Percentiles rank a stretch among this genome's conserved stretches.
phyloP scores from a whole-genome alignment of 2,329 filamentous ascomycete genomes.

The Neofusicoccum kwambonambiense region DNA sequence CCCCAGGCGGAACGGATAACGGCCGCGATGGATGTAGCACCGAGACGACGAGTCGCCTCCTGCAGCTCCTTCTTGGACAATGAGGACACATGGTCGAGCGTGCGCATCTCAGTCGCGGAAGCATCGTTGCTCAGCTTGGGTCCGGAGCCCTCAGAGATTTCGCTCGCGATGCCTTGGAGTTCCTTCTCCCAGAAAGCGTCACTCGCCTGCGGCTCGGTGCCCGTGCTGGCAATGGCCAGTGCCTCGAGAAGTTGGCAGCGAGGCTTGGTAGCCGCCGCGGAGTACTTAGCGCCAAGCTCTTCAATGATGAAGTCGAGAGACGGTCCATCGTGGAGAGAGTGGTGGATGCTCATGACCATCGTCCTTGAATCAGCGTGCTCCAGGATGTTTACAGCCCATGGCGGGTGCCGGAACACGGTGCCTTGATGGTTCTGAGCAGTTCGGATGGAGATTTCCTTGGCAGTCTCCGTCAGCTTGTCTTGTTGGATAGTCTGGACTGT shows the following conservation, averaged over 20 bases:
- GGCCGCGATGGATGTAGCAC: conserved; percentile 22
- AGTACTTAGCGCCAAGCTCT: conserved; percentile 29
- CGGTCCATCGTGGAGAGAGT: conserved; percentile 35
- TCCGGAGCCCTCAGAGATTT: conserved; percentile 23
- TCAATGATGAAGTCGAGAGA: conserved; percentile 31
- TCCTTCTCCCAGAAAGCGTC: conserved; percentile 28
- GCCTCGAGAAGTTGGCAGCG: conserved; percentile 31
- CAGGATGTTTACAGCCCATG: conserved; percentile 39
- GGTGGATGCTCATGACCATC: conserved; percentile 40
- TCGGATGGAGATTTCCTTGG: conserved; percentile 25
- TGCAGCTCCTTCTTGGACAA: conserved; percentile 5
- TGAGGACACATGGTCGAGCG: not conserved
- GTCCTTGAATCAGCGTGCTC: conserved; percentile 24
- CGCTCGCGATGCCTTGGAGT: conserved; percentile 25
- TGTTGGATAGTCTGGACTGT: conserved; percentile 21
- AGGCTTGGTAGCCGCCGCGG: conserved; percentile 20
- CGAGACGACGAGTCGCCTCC: conserved; percentile 22
- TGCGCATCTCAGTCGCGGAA: not conserved
- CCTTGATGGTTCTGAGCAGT: conserved; percentile 24
- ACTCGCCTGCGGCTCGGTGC: conserved; percentile 18
- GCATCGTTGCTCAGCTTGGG: conserved; percentile 4
- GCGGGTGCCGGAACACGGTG: conserved; percentile 32
- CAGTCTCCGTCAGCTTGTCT: conserved; percentile 21
- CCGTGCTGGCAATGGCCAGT: conserved; percentile 25
- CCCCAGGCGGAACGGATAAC: conserved; percentile 27